Evolutionary conservation across 139 green algal genomes (phyloP).

Genomic region (Volvox reticuliferus): DNA sequence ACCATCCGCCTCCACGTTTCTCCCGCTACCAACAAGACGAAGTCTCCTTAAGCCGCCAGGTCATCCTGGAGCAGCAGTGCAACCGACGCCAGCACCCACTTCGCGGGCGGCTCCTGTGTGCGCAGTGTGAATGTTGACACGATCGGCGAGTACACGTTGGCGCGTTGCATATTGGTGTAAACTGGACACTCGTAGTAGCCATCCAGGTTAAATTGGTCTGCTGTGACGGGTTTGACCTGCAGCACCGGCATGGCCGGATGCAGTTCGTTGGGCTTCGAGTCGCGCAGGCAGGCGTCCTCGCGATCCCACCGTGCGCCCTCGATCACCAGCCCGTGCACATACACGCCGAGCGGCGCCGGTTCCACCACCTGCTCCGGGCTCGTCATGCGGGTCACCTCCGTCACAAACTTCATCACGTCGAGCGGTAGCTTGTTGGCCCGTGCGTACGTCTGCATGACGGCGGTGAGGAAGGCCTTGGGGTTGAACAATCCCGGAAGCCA

Average conservation of each 20-base stretch:
- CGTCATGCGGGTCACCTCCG: conserved; percentile 69
- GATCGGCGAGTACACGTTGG: conserved; percentile 89
- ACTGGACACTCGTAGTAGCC: conserved; percentile 88
- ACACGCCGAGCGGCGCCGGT: conserved; percentile 74
- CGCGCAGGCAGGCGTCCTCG: conserved; percentile 79
- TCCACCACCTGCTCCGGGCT: conserved; percentile 72
- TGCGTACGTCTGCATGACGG: conserved; percentile 91
- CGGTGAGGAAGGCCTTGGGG: conserved; percentile 91
- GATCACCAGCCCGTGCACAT: conserved; percentile 84
- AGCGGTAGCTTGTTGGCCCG: conserved; percentile 86
- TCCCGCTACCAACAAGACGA: too few relatives aligned
- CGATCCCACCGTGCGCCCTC: conserved; percentile 90
- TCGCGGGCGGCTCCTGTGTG: conserved; percentile 74
- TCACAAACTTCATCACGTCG: conserved; percentile 92
- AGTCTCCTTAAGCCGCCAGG: conserved; percentile 56
- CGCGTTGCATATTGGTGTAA: conserved; percentile 93
- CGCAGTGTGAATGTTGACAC: conserved; percentile 87
- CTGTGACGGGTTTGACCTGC: conserved; percentile 77
- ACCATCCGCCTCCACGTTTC: too few relatives aligned
- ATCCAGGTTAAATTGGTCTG: conserved; percentile 77
- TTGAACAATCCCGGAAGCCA: conserved; percentile 92
- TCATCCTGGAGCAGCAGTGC: conserved; percentile 91
- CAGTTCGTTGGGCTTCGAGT: conserved; percentile 86
- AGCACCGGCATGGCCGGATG: conserved; percentile 87
- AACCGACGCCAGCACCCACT: conserved; percentile 87